A percentile compares a stretch with the other conserved stretches of the same genome.
phyloP scores from a whole-genome alignment of 495 filamentous ascomycete genomes.

The Aspergillus heteromorphus region DNA sequence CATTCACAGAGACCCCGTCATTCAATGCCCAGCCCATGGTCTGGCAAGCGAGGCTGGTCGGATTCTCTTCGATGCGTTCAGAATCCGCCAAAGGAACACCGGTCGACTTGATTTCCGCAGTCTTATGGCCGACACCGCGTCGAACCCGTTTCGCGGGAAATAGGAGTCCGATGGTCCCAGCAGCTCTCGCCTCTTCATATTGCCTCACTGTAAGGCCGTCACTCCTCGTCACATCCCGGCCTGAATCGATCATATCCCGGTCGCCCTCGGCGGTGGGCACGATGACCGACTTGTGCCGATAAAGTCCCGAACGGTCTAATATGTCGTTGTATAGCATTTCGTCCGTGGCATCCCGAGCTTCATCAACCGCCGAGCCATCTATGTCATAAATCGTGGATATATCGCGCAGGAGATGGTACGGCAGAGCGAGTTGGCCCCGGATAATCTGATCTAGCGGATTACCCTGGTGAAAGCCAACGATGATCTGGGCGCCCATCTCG shows the following conservation, averaged over 20 bases:
- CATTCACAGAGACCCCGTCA: conserved; percentile 53
- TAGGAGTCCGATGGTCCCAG: conserved; percentile 37
- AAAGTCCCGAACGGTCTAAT: conserved; percentile 82
- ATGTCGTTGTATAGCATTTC: conserved; percentile 92
- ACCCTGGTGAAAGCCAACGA: conserved; percentile 92
- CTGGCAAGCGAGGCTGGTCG: conserved; percentile 63
- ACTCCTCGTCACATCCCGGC: conserved; percentile 67
- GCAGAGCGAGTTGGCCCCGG: conserved; percentile 82
- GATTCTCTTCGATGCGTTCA: conserved; percentile 55
- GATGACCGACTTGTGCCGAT: conserved; percentile 67
- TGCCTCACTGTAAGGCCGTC: conserved; percentile 66
- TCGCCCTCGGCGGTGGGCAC: conserved; percentile 77
- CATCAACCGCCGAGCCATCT: conserved; percentile 75
- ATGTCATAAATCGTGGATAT: conserved; percentile 87
- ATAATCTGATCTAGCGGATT: conserved; percentile 90
- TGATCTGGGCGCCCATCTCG: conserved; percentile 95
- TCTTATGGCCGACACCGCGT: conserved; percentile 41
- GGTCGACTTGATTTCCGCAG: conserved; percentile 35
- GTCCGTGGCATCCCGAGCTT: conserved; percentile 71
- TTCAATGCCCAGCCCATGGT: conserved; percentile 78
- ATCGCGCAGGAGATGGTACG: conserved; percentile 77
- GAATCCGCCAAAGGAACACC: conserved; percentile 50
- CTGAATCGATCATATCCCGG: conserved; percentile 73
- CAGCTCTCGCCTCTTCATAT: conserved; percentile 54
- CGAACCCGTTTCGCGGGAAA: conserved; percentile 39